Percentiles rank a stretch among this genome's conserved stretches.
Evolutionary conservation across 441 rosid species (phyloP).

Genomic region (Geranium incanum): DNA sequence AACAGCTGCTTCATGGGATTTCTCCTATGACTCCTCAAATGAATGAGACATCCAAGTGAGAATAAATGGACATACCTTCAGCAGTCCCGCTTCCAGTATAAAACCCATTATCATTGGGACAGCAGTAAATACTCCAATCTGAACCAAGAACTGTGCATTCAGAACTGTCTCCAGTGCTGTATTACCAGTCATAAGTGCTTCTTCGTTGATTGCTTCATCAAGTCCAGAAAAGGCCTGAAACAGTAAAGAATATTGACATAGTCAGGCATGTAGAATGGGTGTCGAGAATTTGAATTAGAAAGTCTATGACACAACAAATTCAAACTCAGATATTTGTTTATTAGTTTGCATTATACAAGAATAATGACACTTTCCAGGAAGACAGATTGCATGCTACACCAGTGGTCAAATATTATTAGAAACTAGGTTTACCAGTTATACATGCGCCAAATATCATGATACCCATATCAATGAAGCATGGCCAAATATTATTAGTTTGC

Average conservation of each 20-base stretch:
- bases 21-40: not conserved
- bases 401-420: too few species aligned
- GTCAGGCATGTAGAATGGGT: not conserved
- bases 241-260: not conserved
- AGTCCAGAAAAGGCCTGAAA: conserved; percentile 93
- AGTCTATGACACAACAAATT: not conserved
- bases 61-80: conserved; percentile 40
- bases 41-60: not conserved
- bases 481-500: not conserved
- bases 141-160: conserved; percentile 91
- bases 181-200: conserved; percentile 54
- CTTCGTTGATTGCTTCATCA: conserved; percentile 54
- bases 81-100: conserved; percentile 82
- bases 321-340: not conserved
- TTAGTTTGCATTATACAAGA: not conserved
- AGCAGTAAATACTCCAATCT: conserved; percentile 92
- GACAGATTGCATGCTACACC: too few species aligned
- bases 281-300: not conserved
- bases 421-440: too few species aligned
- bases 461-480: not conserved
- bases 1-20: not conserved
- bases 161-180: conserved; percentile 72
- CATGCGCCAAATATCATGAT: not conserved
- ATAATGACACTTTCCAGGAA: not conserved
- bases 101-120: conserved; percentile 95